These are phyloP conservation scores for Mycoemilia scoparia DNA, from an alignment of 192 early-diverging fungal genomes.

Conservation along the genomic window DNA sequence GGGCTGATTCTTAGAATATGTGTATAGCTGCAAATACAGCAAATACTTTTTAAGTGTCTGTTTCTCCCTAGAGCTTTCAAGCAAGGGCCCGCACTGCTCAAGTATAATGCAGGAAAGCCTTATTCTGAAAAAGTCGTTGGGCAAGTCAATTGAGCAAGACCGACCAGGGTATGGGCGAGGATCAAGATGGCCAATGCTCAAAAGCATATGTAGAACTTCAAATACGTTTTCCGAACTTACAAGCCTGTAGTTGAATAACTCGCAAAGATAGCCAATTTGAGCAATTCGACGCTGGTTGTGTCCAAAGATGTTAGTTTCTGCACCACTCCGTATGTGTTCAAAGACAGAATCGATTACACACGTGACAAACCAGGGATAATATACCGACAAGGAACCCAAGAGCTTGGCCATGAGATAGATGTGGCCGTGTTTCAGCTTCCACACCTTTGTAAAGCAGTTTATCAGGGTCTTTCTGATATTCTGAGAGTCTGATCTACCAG, in stretches of 20 bases:
- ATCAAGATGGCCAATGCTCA: slow-evolving; percentile 70
- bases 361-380: slow-evolving; percentile 77
- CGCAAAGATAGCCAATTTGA: slow-evolving; percentile 66
- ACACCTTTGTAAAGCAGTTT: slow-evolving; percentile 74
- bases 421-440: slow-evolving; percentile 85
- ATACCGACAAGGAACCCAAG: slow-evolving; percentile 50
- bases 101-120: slow-evolving; percentile 72
- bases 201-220: slow-evolving; percentile 66
- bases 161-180: slow-evolving; percentile 27
- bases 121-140: slow-evolving; percentile 82
- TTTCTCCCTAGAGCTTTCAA: slow-evolving; percentile 36
- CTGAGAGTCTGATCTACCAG: slow-evolving; percentile 9
- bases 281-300: slow-evolving; percentile 84
- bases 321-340: slow-evolving; percentile 72
- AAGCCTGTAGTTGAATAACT: slow-evolving; percentile 81
- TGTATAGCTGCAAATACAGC: slow-evolving; percentile 77
- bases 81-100: slow-evolving; percentile 71
- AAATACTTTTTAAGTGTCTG: slow-evolving; percentile 33
- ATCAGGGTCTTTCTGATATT: slow-evolving; percentile 35
- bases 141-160: slow-evolving; percentile 49
- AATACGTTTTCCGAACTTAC: slow-evolving; percentile 61
- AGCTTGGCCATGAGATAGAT: slow-evolving; percentile 69
- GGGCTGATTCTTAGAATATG: slow-evolving; percentile 54
- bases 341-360: slow-evolving; percentile 68
- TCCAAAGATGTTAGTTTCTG: slow-evolving; percentile 85